Evolutionary conservation across 441 rosid genomes (phyloP), one percentile per base, ranked within the genome.

Genomic region (Theobroma grandiflorum): DNA sequence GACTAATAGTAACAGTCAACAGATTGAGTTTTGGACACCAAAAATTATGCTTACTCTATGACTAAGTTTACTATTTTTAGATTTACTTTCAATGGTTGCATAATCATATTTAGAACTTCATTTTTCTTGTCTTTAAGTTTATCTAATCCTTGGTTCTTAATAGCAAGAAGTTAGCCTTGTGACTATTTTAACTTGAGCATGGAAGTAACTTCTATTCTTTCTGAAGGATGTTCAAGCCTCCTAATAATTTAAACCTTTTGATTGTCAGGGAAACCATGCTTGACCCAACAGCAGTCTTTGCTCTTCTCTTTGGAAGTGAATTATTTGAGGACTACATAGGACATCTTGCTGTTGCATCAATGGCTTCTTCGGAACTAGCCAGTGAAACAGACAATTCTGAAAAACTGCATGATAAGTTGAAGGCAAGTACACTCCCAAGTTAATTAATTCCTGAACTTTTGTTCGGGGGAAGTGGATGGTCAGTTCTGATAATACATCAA

Each of bases 281-380:
- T 80, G 99, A 96, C 66, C 95, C 99, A 33, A 94, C 91, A 1
- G 92, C 98, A 45, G 97, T 93, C 16, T 96, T 96, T 74, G 92
- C 98, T 78, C 96, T 94, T 79, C 94, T 96, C 26, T 96, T 96
- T n/a, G 98, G 99, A 79, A 96, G 99, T 80, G 98, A 96, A 73
- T 85, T 92, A 35, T 93, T 96, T 6, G 97, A 96, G 85, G 94
- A 94, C 78, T 96, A 96, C 84, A 81, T 96, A 2, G 99, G 99
- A 38, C 99, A 96, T 82, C 83, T 93, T 38, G 94, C 99, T 73
- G 97, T 91, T 64, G 96, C 98, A 77, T 91, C 98, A 68, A 91
- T 94, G 97, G 98, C 96, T 78, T 91, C 99, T 57, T 80, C 95
- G 38, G 97, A 92, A 82, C 81, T 89, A 79, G 89, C 89, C 12